phyloP scores from a whole-genome alignment of 768 basidiomycete species.

The Boletus tomentosulus region DNA sequence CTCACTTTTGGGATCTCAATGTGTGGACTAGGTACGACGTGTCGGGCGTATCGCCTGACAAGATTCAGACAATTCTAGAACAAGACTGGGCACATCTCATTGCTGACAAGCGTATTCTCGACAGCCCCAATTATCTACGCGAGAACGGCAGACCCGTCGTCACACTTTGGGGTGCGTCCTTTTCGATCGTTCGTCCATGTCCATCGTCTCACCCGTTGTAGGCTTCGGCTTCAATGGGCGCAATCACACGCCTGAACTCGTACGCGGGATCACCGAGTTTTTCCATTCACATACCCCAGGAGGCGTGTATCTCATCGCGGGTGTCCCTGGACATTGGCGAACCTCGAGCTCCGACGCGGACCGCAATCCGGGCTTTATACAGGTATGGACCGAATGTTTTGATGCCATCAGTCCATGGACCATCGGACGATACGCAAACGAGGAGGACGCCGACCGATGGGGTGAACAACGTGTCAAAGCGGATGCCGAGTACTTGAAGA shows the following conservation, averaged over 20 bases:
- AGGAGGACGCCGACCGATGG: constrained; percentile 60
- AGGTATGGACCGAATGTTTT: constrained; percentile 73
- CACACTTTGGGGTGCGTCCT: constrained; percentile 59
- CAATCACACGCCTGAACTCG: constrained; percentile 57
- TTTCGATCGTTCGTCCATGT: background rate
- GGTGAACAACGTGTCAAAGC: constrained; percentile 57
- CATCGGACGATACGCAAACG: constrained; percentile 62
- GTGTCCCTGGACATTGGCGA: constrained; percentile 72
- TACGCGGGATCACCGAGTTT: constrained; percentile 51
- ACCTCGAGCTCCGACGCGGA: constrained; percentile 68
- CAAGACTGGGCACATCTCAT: constrained; percentile 75
- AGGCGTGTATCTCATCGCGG: constrained; percentile 72
- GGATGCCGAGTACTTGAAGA: constrained; percentile 58
- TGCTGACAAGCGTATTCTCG: constrained; percentile 53
- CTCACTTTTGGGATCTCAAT: background rate
- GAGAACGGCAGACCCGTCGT: constrained; percentile 71
- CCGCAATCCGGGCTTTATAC: constrained; percentile 56
- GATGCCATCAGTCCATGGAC: constrained; percentile 85
- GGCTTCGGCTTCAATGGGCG: constrained; percentile 67
- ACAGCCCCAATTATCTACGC: constrained; percentile 68
- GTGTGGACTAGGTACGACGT: constrained; percentile 67
- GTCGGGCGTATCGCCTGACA: constrained; percentile 67
- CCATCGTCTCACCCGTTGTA: constrained; percentile 18
- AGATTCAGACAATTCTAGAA: constrained; percentile 62
- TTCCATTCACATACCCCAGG: constrained; percentile 63